Base-by-base conservation (phyloP, 2,329 filamentous ascomycete genomes). In the Calonectria honghensis region DNA sequence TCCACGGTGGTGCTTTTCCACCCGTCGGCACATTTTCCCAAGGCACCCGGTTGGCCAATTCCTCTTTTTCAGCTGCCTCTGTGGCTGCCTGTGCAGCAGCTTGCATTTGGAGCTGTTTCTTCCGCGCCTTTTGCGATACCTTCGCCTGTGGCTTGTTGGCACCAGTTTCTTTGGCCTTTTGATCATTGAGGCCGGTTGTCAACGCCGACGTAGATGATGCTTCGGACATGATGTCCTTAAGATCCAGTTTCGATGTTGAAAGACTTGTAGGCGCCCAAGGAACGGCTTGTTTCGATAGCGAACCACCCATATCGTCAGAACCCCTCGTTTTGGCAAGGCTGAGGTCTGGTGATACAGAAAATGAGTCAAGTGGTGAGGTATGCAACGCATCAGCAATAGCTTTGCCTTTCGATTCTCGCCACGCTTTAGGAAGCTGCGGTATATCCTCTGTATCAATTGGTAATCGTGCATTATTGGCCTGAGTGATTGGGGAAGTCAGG, bases 71-170 rank as follows among this genome's bases (percentile, higher is more conserved):
- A 10, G 86, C 84, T 39, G 84, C 85, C 73, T 89, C 85, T 50
- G 87, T 82, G 11, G 86, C 84, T 37, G 84, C 85, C 74, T 89
- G 85, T 45, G 87, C 83, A 31, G 83, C 86, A 31, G 89, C 86
- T 80, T 94, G 91, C 75, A 92, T 89, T 80, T 95, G 93, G 79
- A 95, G 91, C 77, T 96, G 91, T 82, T 91, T 94, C 86, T 98
- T 98, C 29, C 96, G 93, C 83, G 98, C 96, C 82, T 97, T 98
- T 80, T 98, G 97, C 0, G 96, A 98, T 78, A 98, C 85, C 82
- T 95, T 98, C 0, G 85, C 82, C 20, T 87, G 85, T 0, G 87
- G 80, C 50, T 81, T 84, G 81, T 88, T 65, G 73, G 82, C 70
- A 71, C 79, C 29, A n/a, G 83, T 73, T 24, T 88, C 86, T 68